Evolutionary conservation across 202 grass and related monocot species (phyloP), one percentile per base, ranked within the genome.

Genomic region (Panicum virgatum): DNA sequence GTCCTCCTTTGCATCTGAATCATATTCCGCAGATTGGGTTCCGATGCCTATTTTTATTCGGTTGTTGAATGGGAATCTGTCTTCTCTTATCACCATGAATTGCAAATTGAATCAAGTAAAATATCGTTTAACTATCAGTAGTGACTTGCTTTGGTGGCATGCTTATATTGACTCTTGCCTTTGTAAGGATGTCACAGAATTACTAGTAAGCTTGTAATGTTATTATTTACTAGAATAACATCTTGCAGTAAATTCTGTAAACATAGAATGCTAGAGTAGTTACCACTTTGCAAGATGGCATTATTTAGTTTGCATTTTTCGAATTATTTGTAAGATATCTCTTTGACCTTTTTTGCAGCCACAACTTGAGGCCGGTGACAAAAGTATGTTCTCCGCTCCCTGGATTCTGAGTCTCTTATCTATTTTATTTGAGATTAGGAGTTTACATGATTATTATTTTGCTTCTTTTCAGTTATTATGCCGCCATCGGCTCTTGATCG

Each of bases 401-500:
- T 79, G 10, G 39, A 65, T 77, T 81, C 26, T 68, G 4, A 58
- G 70, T 80, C 79, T 27, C 4, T 36, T 37, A 23, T 73, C 43
- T 86, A 61, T 69, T 87, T 63, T 27, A 79, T 57, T 77, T n/a
- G n/a, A n/a, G n/a, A n/a, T n/a, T 72, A 51, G 73, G 66, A 59
- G 38, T 78, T 80, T 25, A 58, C 46, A 2, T 62, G 43, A 66
- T 69, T 44, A 67, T 53, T 69, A 70, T 29, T 66, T 60, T 76
- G 43, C 70, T 53, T 78, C 7, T 84, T 98, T 88, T 79, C 91
- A 98, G 96, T 98, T 79, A 98, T 98, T 83, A 98, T 98, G 96
- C 96, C 96, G 54, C 96, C 96, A 1, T 98, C 96, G 15, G 90
- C 96, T 84, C 89, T 98, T 80, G 96, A 98, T 88, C 92, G 96